Percentiles rank a stretch among this genome's conserved stretches.
Evolutionary conservation across 106 monocot genomes (phyloP).

Genomic region (Platanthera guangdongensis): DNA sequence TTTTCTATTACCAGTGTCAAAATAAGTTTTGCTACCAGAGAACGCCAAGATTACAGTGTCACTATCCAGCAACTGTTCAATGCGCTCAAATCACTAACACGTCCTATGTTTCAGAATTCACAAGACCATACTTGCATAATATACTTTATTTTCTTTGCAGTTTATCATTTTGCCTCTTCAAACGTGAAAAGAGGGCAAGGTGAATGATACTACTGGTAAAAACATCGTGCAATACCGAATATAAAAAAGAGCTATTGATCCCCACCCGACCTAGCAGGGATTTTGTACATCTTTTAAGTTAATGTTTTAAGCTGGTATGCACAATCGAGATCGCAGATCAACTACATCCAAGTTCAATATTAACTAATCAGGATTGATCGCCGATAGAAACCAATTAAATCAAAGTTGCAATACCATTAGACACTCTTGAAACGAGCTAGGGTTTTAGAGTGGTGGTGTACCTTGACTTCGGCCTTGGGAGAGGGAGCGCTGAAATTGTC

Average conservation of each 20-base stretch:
- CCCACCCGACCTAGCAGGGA: not conserved
- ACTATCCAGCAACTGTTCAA: not conserved
- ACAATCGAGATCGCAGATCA: not conserved
- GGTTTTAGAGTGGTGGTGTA: constrained; percentile 11
- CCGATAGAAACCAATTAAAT: too few relatives aligned
- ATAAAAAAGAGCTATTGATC: not conserved
- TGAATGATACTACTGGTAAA: not conserved
- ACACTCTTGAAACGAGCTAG: not conserved
- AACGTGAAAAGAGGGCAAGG: not conserved
- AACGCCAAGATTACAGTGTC: not conserved
- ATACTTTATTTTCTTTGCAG: not conserved
- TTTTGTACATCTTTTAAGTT: not conserved
- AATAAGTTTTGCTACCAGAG: not conserved
- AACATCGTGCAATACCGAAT: not conserved
- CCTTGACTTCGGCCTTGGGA: constrained; percentile 70
- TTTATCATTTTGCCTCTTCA: not conserved
- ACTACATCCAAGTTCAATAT: not conserved
- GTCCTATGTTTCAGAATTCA: not conserved
- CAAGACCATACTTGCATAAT: not conserved
- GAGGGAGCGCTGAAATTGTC: constrained; percentile 81
- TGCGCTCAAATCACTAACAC: not conserved
- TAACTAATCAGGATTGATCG: not conserved
- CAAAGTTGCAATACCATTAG: not conserved
- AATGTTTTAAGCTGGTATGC: not conserved
- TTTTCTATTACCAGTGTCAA: not conserved